Base-by-base conservation (phyloP, 345 rosid species). In the Limnanthes douglasii region DNA sequence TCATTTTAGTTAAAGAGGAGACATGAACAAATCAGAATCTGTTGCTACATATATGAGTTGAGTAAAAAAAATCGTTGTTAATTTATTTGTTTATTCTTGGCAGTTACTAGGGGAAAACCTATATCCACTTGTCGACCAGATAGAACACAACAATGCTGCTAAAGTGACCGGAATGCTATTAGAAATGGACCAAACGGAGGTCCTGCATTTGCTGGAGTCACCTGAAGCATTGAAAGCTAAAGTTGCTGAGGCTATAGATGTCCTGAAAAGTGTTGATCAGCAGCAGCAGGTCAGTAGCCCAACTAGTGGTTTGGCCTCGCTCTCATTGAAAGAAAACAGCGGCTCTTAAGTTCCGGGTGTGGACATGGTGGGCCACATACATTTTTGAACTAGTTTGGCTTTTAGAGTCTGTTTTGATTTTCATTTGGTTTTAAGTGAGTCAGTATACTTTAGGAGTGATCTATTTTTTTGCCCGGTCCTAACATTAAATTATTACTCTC, bases 141-240 rank as follows among this genome's bases (percentile, higher is more conserved):
- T 81, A 60, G 88, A 81, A 58, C 78, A 62, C 15, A 84, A 73
- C 6, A 65, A 65, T 13, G 78, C 94, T 0, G 84, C 88, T 2
- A 81, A 81, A 54, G 86, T 81, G 30, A 81, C 94, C 0, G 84
- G 94, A 21, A 77, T 81, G 94, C 85, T 73, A 47, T 53, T 73
- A 15, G 88, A 81, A 65, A 77, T 73, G 94, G 88, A 77, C 24
- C 81, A 73, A 60, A 66, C 94, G 0, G 81, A 71, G 52, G 78
- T 73, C 18, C 31, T 81, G 49, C 94, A 68, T 62, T 55, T 81
- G 66, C 70, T 81, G 0, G 84, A 77, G 64, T 77, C 88, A 24
- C 88, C 94, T 0, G 88, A 68, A 37, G 75, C 84, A 28, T 54
- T 76, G 42, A 76, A 81, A 53, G 54, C 78, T 1, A 81, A 81